Percentiles rank a stretch among this genome's conserved stretches.
phyloP scores from a whole-genome alignment of 2,329 filamentous ascomycete genomes.

The Alternaria ethzedia region DNA sequence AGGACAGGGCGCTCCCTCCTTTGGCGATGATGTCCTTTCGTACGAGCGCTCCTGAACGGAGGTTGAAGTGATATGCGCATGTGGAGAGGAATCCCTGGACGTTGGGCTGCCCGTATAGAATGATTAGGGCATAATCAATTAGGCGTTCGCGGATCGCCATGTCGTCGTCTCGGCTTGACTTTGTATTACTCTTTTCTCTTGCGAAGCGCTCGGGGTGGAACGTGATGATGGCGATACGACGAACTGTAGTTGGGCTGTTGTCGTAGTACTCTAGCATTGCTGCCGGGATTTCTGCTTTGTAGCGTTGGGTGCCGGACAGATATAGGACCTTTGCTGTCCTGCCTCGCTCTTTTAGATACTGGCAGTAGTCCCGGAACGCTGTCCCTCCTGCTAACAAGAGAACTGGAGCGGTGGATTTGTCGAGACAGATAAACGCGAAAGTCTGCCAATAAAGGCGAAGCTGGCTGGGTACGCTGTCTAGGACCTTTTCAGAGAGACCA shows the following conservation, averaged over 20 bases:
- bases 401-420: background rate
- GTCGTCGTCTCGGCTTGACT: background rate
- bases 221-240: background rate
- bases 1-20: background rate
- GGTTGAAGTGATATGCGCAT: background rate
- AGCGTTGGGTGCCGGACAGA: background rate
- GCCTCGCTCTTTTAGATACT: background rate
- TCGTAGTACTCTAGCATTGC: background rate
- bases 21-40: background rate
- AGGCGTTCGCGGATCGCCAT: background rate
- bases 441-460: background rate
- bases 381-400: background rate
- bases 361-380: background rate
- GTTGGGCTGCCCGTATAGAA: background rate
- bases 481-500: background rate
- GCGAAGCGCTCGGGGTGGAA: background rate
- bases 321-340: background rate
- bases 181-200: background rate
- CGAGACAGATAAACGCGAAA: background rate
- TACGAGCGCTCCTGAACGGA: background rate
- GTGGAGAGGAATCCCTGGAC: background rate
- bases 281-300: background rate
- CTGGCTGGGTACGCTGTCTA: background rate
- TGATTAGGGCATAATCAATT: background rate
- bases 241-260: background rate